Percentiles rank a stretch among this genome's conserved stretches.
Conservation (phyloP, 2,329 filamentous ascomycete genomes). For the Xylaria sp. region DNA sequence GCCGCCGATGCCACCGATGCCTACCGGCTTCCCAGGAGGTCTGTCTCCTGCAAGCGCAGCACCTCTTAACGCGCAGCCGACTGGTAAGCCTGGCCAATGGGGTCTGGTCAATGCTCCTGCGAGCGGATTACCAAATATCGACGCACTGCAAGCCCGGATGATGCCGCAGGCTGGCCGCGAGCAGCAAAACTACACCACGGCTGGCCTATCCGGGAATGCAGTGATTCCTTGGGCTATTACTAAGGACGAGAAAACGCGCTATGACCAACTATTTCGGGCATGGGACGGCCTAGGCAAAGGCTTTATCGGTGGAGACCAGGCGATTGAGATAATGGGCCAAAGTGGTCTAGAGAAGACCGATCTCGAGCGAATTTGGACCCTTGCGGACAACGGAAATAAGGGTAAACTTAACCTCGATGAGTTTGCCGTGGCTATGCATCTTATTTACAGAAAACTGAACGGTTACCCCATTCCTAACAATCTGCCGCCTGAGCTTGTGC, state of each 20-base stretch:
- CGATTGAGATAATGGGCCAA: conserved; percentile 96
- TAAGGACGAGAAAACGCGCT: conserved; percentile 97
- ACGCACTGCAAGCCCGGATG: conserved; percentile 88
- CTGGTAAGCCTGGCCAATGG: conserved; percentile 92
- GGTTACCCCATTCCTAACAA: conserved; percentile 89
- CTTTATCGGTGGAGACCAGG: conserved; percentile 87
- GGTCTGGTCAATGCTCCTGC: conserved; percentile 95
- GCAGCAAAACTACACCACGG: conserved; percentile 77
- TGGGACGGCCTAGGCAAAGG: conserved; percentile 97
- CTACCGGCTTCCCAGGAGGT: conserved; percentile 67
- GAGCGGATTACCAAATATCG: conserved; percentile 88
- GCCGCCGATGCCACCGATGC: conserved; percentile 84
- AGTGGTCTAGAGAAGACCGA: conserved; percentile 91
- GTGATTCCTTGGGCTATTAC: conserved; percentile 98
- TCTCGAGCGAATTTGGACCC: conserved; percentile 90
- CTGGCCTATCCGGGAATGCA: conserved; percentile 87
- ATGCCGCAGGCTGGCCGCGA: conserved; percentile 97
- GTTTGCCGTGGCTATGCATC: conserved; percentile 97
- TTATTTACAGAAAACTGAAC: conserved; percentile 97
- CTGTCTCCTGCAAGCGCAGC: conserved; percentile 55
- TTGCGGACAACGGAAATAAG: conserved; percentile 92
- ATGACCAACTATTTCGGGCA: conserved; percentile 90
- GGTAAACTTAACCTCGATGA: conserved; percentile 94
- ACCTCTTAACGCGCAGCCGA: conserved; percentile 88
- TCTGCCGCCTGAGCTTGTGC: conserved; percentile 88